A percentile compares a stretch with the other conserved stretches of the same genome.
Evolutionary conservation across 257 asterid species (phyloP).

Genomic region (Phtheirospermum japonicum): DNA sequence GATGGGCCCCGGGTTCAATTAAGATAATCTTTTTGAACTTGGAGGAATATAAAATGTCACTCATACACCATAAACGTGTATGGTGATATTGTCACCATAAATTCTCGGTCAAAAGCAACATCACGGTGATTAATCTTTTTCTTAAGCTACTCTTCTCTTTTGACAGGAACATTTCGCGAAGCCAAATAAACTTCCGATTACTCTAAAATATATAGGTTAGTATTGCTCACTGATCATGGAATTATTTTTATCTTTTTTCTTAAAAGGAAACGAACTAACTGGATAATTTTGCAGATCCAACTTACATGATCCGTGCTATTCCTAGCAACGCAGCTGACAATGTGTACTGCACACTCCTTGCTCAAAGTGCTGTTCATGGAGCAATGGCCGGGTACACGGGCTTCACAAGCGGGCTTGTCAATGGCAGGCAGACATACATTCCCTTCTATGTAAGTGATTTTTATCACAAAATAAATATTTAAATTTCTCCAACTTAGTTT

Average conservation of each 20-base stretch:
- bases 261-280: constrained; percentile 22
- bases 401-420: constrained; percentile 65
- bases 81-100: background rate
- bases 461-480: background rate
- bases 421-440: constrained; percentile 64
- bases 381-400: constrained; percentile 81
- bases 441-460: constrained; percentile 58
- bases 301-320: constrained; percentile 77
- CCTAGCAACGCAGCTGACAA: constrained; percentile 76
- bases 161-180: constrained; percentile 55
- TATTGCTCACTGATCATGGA: constrained; percentile 6
- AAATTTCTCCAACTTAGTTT: no score
- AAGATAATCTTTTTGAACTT: background rate
- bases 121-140: constrained; percentile 2
- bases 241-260: constrained; percentile 15
- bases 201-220: constrained; percentile 71
- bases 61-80: background rate
- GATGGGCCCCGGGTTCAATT: background rate
- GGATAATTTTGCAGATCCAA: constrained; percentile 51
- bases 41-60: background rate
- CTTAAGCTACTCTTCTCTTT: constrained; percentile 34
- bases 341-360: constrained; percentile 71
- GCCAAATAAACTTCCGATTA: constrained; percentile 39
- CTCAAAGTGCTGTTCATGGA: constrained; percentile 81
- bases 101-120: constrained; percentile 11